Base-by-base conservation (phyloP, 78 protist species). In the Dictyostelium brefeldianum region DNA sequence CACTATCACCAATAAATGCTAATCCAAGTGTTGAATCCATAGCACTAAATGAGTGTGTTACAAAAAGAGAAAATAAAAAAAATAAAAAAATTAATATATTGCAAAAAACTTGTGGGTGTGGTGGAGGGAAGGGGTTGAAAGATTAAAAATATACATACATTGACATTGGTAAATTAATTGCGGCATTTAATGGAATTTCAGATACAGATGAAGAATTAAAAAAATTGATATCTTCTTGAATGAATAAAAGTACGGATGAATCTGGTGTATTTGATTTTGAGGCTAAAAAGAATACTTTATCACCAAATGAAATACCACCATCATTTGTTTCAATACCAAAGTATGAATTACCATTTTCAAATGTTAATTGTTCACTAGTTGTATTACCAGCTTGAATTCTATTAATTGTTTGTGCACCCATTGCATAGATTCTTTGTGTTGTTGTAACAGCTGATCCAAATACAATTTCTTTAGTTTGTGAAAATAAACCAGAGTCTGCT, bases 1-100 rank as follows among this genome's bases (percentile, higher is more conserved):
- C 25, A 29, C 11, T 12, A 43, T 54, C 80, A 73, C 91, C 91
- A 71, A 83, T 25, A 54, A 83, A 83, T 8, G 62, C 29, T 4
- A 51, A 20, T 18, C 91, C 91, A 41, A 8, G 41, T 4, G 3
- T 22, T 43, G n/a, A 5, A 43, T 83, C 91, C 6, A 27, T 0
- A 54, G 11, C 69, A 69, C 91, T 83, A 56, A 5, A 17, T 20
- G 9, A 47, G 11, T 50, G 7, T 8, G 22, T 20, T 12, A 65
- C 15, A 0, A 36, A 17, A 69, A 14, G 14, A 69, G 4, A 69
- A 5, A 15, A n/a, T 11, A 70, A 70, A 70, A 41, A 70, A 27
- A 43, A 20, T 17, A 70, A 43, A n/a, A 31, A n/a, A n/a, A n/a
- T n/a, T n/a, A n/a, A n/a, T n/a, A n/a, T n/a, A n/a, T n/a, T n/a